Evolutionary conservation across 805 yeast genomes (phyloP).

Genomic region (Schwanniomyces vanrijiae): DNA sequence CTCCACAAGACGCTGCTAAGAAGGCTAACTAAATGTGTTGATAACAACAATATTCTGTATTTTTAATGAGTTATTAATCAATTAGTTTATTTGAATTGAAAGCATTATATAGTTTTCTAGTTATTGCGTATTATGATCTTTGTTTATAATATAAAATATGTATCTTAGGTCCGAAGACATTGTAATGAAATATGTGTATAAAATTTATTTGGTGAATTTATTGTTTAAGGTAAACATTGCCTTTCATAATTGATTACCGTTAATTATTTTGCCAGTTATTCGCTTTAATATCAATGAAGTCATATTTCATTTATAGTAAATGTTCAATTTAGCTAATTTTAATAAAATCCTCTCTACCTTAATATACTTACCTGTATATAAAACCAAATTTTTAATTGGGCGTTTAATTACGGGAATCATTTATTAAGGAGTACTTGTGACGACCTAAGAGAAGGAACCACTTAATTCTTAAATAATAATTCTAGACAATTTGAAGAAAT

Average conservation of each 20-base stretch:
- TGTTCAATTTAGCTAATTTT: too few species aligned
- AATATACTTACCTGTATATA: slow-evolving; percentile 3
- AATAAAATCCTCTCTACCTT: too few species aligned
- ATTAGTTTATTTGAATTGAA: slow-evolving; percentile 2
- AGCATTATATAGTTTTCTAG: slow-evolving; percentile 2
- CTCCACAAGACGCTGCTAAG: slow-evolving; percentile 97
- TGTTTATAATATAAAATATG: neutral
- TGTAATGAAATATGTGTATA: neutral
- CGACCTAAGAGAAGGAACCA: neutral
- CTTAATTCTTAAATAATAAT: neutral
- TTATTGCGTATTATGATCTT: slow-evolving; percentile 4
- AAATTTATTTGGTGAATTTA: too few species aligned
- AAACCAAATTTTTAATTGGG: slow-evolving; percentile 7
- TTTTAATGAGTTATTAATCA: slow-evolving; percentile 2
- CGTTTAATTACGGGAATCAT: slow-evolving; percentile 2
- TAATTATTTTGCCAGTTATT: too few species aligned
- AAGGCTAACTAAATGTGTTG: slow-evolving; percentile 51
- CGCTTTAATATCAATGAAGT: too few species aligned
- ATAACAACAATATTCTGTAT: slow-evolving; percentile 3
- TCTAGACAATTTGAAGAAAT: neutral
- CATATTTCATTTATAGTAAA: too few species aligned
- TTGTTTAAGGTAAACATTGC: too few species aligned
- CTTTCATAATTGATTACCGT: too few species aligned
- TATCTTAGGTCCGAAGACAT: neutral
- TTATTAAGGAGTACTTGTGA: slow-evolving; percentile 3